phyloP scores from a whole-genome alignment of 2,329 filamentous ascomycete genomes.

The Plenodomus lindquistii region DNA sequence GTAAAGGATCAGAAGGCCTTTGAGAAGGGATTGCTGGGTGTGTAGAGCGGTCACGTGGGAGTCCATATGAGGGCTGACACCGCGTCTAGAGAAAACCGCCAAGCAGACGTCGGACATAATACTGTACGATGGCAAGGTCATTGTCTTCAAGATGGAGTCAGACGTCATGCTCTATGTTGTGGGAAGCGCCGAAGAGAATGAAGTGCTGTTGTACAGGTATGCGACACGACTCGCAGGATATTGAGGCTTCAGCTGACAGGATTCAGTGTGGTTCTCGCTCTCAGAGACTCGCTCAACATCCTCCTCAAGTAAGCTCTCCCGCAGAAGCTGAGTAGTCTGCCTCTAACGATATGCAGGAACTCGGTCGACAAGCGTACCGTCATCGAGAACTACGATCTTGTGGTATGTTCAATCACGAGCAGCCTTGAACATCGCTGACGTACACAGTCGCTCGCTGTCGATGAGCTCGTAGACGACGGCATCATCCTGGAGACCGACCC shows the following conservation, averaged over 20 bases:
- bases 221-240: not conserved
- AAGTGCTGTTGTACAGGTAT: conserved; percentile 84
- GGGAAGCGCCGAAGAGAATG: conserved; percentile 87
- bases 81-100: conserved; percentile 73
- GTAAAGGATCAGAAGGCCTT: conserved; percentile 94
- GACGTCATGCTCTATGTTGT: conserved; percentile 97
- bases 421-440: conserved; percentile 61
- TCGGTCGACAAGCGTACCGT: conserved; percentile 97
- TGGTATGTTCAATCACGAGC: conserved; percentile 47
- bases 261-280: conserved; percentile 77
- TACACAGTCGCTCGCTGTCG: conserved; percentile 85
- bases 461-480: conserved; percentile 71
- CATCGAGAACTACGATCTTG: conserved; percentile 97
- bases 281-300: conserved; percentile 87
- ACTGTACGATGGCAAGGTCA: conserved; percentile 93
- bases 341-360: conserved; percentile 62
- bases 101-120: conserved; percentile 97
- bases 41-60: conserved; percentile 60
- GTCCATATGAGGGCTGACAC: conserved; percentile 16
- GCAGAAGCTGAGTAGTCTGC: not conserved
- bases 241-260: conserved; percentile 12
- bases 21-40: conserved; percentile 81
- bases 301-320: conserved; percentile 89
- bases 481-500: conserved; percentile 98
- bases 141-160: conserved; percentile 97